phyloP scores from a whole-genome alignment of 2,329 filamentous ascomycete species.

The Epichloe sylvatica region DNA sequence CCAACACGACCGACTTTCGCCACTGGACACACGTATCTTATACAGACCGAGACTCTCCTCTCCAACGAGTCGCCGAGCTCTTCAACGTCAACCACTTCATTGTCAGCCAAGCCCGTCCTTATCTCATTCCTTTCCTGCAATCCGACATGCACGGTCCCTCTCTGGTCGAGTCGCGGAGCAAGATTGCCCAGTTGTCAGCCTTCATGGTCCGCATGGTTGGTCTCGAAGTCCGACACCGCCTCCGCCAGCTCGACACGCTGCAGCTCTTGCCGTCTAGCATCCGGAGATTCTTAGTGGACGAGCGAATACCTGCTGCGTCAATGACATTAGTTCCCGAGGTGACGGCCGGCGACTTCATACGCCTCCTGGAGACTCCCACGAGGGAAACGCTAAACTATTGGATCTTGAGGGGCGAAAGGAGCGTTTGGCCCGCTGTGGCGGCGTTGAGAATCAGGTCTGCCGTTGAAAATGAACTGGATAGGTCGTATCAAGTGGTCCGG shows the following conservation, averaged over 20 bases:
- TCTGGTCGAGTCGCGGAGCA: conserved; percentile 43
- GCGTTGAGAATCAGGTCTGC: conserved; percentile 71
- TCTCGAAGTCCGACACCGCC: conserved; percentile 64
- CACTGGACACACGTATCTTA: conserved; percentile 54
- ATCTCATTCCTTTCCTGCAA: conserved; percentile 72
- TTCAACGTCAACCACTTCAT: conserved; percentile 96
- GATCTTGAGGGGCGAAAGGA: conserved; percentile 71
- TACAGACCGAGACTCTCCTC: conserved; percentile 48
- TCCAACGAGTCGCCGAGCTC: conserved; percentile 62
- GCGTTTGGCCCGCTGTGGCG: conserved; percentile 80
- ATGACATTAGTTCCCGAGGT: conserved; percentile 76
- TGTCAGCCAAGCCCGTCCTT: conserved; percentile 80
- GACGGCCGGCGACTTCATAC: conserved; percentile 55
- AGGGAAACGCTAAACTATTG: conserved; percentile 65
- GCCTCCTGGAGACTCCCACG: conserved; percentile 72
- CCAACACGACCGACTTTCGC: conserved; percentile 47
- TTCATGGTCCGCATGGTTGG: conserved; percentile 55
- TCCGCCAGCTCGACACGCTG: conserved; percentile 68
- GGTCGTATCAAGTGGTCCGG: conserved; percentile 68
- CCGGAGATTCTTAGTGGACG: conserved; percentile 66
- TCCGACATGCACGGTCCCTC: conserved; percentile 67
- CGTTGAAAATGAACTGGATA: conserved; percentile 76
- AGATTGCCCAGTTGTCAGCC: conserved; percentile 41
- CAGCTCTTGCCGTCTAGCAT: conserved; percentile 56
- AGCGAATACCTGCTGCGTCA: conserved; percentile 63